Base-by-base conservation (phyloP, 1,284 basidiomycete genomes). In the Schizophyllum commune region DNA sequence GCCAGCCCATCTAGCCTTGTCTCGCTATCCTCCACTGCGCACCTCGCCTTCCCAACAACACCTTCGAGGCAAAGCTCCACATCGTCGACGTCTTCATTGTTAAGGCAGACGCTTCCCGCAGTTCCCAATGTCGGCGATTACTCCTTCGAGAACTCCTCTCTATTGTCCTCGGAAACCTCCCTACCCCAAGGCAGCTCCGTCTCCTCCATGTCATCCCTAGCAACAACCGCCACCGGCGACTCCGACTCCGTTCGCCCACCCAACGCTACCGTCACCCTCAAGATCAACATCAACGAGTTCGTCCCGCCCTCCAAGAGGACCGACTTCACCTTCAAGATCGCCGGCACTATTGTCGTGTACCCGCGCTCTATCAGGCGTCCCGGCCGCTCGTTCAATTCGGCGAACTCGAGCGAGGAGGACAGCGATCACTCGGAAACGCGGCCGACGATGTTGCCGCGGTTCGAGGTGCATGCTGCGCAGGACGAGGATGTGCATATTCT, bases 241-340 rank as follows among this genome's bases (percentile, higher is more conserved):
- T 61, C 68, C 13, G 13, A 66, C 71, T 22, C 72, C 69, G 11
- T 74, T 77, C 53, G 27, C 9, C 53, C 20, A 55, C 53, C 53
- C 13, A 55, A 55, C 76, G n/a, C 83, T 84, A 2, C 75, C 89
- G 39, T 47, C 17, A 89, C 88, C 0, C 72, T 92, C 4, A 89
- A 91, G 68, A 67, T 92, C 60, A 89, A 91, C 67, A 88, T 91
- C 77, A 89, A 89, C 67, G 87, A 91, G 54, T 74, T 91, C 15
- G 74, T 83, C n/a, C 80, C 83, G 1, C 82, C 86, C 2, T 73
- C 80, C 32, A 86, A 83, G 70, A 85, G 83, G 62, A 70, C 64
- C 58, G 9, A 76, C 5, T 85, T 91, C 67, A 80, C 79, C 2
- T 88, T 91, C 69, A 80, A 74, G 13, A 81, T 92, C 52, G 77